phyloP scores from a whole-genome alignment of 768 basidiomycete genomes.

The Tulasnella sp. region DNA sequence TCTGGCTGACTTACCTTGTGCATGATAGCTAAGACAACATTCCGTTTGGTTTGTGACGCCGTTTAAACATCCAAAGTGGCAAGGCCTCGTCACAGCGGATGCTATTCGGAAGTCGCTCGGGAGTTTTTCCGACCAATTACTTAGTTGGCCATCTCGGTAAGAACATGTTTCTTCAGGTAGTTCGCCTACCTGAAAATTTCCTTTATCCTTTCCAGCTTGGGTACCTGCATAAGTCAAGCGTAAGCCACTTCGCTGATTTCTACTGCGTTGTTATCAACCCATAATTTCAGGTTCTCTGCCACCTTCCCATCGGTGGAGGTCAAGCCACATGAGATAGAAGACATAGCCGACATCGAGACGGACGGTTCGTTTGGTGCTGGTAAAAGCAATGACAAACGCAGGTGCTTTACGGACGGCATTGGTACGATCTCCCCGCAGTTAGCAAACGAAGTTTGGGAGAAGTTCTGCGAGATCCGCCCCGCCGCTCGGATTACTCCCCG shows the following conservation, averaged over 20 bases:
- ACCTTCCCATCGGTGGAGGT: conserved; percentile 63
- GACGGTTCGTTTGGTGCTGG: background rate
- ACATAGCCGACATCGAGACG: conserved; percentile 43
- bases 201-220: conserved; percentile 31
- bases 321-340: conserved; percentile 44
- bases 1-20: conserved; percentile 49
- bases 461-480: conserved; percentile 17
- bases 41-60: conserved; percentile 16
- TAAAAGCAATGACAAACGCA: background rate
- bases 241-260: conserved; percentile 22
- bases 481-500: conserved; percentile 28
- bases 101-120: conserved; percentile 53
- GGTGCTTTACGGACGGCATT: conserved; percentile 60
- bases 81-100: conserved; percentile 39
- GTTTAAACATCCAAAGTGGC: conserved; percentile 21
- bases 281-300: conserved; percentile 38
- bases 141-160: conserved; percentile 49
- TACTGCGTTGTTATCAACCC: background rate
- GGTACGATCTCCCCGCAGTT: conserved; percentile 61
- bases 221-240: conserved; percentile 70
- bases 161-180: background rate
- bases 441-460: conserved; percentile 46
- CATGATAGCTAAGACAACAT: conserved; percentile 18
- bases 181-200: background rate
- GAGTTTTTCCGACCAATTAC: conserved; percentile 38